Base-by-base conservation (phyloP, 305 asterid genomes). In the Rubia tinctorum region DNA sequence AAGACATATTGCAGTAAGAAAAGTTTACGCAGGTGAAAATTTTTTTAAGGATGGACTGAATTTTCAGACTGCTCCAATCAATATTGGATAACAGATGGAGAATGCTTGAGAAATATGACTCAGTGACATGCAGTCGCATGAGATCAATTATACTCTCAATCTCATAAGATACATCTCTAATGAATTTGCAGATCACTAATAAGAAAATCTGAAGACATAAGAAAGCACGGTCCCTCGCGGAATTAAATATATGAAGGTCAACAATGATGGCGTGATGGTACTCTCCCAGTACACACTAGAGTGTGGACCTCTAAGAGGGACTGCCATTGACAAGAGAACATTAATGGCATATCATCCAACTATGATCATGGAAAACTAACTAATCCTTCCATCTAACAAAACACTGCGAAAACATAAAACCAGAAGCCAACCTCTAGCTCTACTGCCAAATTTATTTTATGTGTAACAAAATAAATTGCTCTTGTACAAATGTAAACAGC, bases 281-380 rank as follows among this genome's bases (percentile, higher is more conserved):
- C 34, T 8, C 47, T 66, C 69, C 18, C 18, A 66, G 25, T 37
- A 66, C 8, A 39, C 71, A 20, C 23, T 42, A 17, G 71, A 66
- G 37, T 43, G 11, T 66, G 71, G 69, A 20, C 53, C 71, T 40
- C 8, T 40, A 39, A 40, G 69, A 66, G 43, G n/a, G 69, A 20
- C 51, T 30, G 30, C 20, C 53, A 66, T 3, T 66, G 30, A 9
- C 9, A 39, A 66, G 30, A 47, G 7, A 40, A 7, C 17, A 66
- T n/a, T n/a, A 25, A 40, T 8, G 34, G 22, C 51, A 8, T 3
- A 3, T 39, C 67, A 62, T 40, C 18, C 51, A 39, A 39, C 13
- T 3, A 23, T 8, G 9, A 40, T 20, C 30, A 39, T 37, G 49
- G 27, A 5, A 22, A 58, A 58, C 14, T 10, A 20, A 20, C 30